Evolutionary conservation across 345 rosid species (phyloP).

Genomic region (Citrus hindsii): DNA sequence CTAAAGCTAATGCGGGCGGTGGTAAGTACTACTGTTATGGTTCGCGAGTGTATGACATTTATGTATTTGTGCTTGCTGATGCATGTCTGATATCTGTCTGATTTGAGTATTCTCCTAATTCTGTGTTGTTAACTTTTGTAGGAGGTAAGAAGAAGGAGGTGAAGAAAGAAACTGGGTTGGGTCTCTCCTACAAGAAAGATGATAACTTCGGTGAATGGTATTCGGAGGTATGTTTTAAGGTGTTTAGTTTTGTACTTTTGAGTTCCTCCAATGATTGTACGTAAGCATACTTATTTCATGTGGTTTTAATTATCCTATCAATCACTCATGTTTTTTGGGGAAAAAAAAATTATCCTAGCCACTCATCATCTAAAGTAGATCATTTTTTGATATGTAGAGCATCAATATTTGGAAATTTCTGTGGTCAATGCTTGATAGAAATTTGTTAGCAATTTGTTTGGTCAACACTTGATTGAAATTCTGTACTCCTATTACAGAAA

Average conservation of each 20-base stretch:
- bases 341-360: background rate
- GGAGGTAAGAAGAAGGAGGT: slow-evolving; percentile 92
- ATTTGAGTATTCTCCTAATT: background rate
- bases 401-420: background rate
- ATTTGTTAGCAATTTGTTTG: background rate
- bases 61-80: background rate
- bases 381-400: background rate
- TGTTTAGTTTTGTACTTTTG: background rate
- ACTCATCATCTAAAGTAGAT: background rate
- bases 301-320: background rate
- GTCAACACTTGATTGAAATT: no score
- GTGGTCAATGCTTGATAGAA: background rate
- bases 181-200: slow-evolving; percentile 76
- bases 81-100: background rate
- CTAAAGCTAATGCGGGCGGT: slow-evolving; percentile 6
- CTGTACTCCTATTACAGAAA: no score
- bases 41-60: background rate
- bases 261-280: background rate
- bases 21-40: slow-evolving; percentile 6
- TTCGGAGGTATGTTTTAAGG: slow-evolving; percentile 58
- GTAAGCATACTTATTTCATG: background rate
- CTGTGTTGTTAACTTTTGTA: slow-evolving; percentile 4
- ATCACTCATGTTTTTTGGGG: background rate
- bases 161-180: slow-evolving; percentile 91
- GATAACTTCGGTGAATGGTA: slow-evolving; percentile 99